Evolutionary conservation across 78 protist genomes (phyloP).

Genomic region (Dictyostelium citrinum): DNA sequence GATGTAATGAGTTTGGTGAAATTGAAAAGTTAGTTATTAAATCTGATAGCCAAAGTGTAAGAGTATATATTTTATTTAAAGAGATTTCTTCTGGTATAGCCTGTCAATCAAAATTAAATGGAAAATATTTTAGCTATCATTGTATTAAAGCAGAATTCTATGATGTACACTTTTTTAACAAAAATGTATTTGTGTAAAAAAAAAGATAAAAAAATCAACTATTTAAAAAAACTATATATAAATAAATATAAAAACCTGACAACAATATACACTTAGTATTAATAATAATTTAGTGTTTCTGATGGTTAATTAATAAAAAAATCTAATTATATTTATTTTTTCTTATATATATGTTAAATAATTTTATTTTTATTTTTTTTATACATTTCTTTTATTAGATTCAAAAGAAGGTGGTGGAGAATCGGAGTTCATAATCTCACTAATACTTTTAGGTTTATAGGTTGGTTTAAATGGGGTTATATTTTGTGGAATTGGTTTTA

Average conservation of each 20-base stretch:
- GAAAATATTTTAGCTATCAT: constrained; percentile 53
- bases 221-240: too few species aligned
- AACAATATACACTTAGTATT: too few species aligned
- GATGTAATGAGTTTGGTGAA: constrained; percentile 50
- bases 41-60: constrained; percentile 3
- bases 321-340: too few species aligned
- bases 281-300: too few species aligned
- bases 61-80: constrained; percentile 46
- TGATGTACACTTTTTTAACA: constrained; percentile 34
- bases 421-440: not conserved
- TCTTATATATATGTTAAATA: not conserved
- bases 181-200: constrained; percentile 20
- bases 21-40: constrained; percentile 30
- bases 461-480: not conserved
- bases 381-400: not conserved
- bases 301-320: too few species aligned
- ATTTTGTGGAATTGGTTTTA: not conserved
- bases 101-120: constrained; percentile 40
- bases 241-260: not conserved
- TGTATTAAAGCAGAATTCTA: constrained; percentile 60
- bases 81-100: constrained; percentile 16
- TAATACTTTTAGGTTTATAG: not conserved
- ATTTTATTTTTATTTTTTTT: not conserved
- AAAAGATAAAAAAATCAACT: not conserved
- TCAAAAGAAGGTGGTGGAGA: not conserved